These are phyloP conservation scores for Amorphotheca resinae DNA, from an alignment of 495 filamentous ascomycete species.

Conservation along the genomic window DNA sequence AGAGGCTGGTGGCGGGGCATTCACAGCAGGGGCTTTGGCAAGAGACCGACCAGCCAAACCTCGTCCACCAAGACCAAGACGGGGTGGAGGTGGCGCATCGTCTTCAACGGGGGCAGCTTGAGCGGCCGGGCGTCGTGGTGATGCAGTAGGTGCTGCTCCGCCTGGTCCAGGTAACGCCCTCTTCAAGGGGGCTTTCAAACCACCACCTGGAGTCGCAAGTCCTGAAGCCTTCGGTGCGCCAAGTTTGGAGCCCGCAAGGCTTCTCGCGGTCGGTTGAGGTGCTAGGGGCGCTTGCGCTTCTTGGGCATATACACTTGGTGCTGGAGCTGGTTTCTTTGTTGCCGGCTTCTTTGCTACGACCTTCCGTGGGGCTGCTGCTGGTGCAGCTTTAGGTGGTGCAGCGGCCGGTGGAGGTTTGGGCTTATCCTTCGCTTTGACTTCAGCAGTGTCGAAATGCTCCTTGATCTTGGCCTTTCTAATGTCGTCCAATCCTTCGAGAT, in stretches of 20 bases:
- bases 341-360: conserved; percentile 35
- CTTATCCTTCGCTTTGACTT: conserved; percentile 95
- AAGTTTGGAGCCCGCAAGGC: conserved; percentile 46
- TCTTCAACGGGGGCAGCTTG: conserved; percentile 39
- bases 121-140: conserved; percentile 48
- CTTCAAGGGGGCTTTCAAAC: conserved; percentile 58
- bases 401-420: conserved; percentile 73
- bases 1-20: conserved; percentile 25
- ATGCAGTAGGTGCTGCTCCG: conserved; percentile 28
- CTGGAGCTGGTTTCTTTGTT: conserved; percentile 32
- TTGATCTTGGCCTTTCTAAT: conserved; percentile 94
- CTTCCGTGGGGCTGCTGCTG: conserved; percentile 42
- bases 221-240: conserved; percentile 44
- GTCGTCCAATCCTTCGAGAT: conserved; percentile 90
- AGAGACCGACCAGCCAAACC: conserved; percentile 79
- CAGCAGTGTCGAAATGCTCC: conserved; percentile 81
- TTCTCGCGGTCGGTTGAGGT: conserved; percentile 45
- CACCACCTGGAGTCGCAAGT: conserved; percentile 43
- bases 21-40: conserved; percentile 40
- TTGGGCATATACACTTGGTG: conserved; percentile 27
- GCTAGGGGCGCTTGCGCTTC: conserved; percentile 33
- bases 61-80: conserved; percentile 58
- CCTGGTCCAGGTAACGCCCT: conserved; percentile 43
- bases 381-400: conserved; percentile 27
- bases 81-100: conserved; percentile 45